Percentiles rank a stretch among this genome's conserved stretches.
Conservation (phyloP, 768 basidiomycete genomes). For the Mycena indigotica region DNA sequence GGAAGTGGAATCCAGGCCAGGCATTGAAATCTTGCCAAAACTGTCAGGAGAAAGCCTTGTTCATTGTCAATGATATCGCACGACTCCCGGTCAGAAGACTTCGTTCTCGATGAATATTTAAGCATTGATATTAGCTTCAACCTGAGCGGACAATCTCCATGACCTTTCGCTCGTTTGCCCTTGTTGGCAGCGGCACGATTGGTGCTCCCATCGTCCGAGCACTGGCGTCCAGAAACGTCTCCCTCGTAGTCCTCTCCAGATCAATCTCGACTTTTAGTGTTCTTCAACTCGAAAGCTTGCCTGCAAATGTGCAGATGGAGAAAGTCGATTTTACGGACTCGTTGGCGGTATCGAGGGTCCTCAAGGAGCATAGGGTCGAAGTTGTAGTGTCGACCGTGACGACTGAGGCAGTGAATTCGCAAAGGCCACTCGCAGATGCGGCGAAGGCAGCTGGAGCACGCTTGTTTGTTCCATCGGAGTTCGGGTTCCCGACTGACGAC, state of each 20-base stretch:
- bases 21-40: no score
- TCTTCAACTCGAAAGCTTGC: constrained; percentile 16
- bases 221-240: constrained; percentile 49
- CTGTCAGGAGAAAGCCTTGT: no score
- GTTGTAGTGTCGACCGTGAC: constrained; percentile 40
- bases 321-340: constrained; percentile 37
- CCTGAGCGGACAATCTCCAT: no score
- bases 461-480: constrained; percentile 44
- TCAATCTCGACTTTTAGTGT: not conserved
- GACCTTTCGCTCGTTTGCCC: constrained; percentile 1
- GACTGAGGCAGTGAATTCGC: constrained; percentile 24
- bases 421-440: constrained; percentile 34
- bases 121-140: no score
- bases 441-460: constrained; percentile 39
- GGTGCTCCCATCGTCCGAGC: constrained; percentile 36
- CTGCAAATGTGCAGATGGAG: constrained; percentile 27
- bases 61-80: no score
- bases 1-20: no score
- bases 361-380: constrained; percentile 34
- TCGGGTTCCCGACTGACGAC: constrained; percentile 36
- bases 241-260: constrained; percentile 24
- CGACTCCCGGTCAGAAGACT: no score
- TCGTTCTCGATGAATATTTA: no score
- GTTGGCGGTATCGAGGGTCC: no score
- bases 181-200: constrained; percentile 17